Evolutionary conservation across 305 asterid species (phyloP).

Genomic region (Stenogyne calaminthoides): DNA sequence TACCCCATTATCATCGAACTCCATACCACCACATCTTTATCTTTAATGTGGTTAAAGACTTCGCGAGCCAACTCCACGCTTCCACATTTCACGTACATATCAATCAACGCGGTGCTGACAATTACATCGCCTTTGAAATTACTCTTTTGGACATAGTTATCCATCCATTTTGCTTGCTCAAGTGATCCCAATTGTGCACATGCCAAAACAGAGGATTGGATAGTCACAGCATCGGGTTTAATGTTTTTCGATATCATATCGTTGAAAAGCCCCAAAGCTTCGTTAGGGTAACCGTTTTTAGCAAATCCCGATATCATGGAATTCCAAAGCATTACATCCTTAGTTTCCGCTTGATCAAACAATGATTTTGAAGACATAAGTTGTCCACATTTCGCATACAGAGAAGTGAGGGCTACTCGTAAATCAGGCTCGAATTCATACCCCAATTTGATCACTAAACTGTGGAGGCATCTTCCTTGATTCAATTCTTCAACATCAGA

Average conservation of each 20-base stretch:
- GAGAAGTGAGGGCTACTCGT: constrained; percentile 53
- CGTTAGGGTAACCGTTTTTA: constrained; percentile 51
- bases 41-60: constrained; percentile 38
- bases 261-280: constrained; percentile 53
- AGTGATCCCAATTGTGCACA: constrained; percentile 62
- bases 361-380: constrained; percentile 45
- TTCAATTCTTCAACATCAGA: constrained; percentile 54
- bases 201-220: constrained; percentile 54
- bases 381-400: constrained; percentile 62
- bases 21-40: constrained; percentile 51
- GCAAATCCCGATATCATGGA: constrained; percentile 71
- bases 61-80: constrained; percentile 44
- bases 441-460: constrained; percentile 52
- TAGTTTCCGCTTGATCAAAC: constrained; percentile 40
- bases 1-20: constrained; percentile 58
- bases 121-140: constrained; percentile 37
- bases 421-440: constrained; percentile 57
- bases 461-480: constrained; percentile 57
- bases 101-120: constrained; percentile 50
- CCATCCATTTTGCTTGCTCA: constrained; percentile 59
- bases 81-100: constrained; percentile 64
- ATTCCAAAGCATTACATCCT: constrained; percentile 57
- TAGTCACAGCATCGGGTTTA: constrained; percentile 48
- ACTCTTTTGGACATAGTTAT: constrained; percentile 33
- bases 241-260: constrained; percentile 46